These are phyloP conservation scores for Xerophyta viscosa DNA, from an alignment of 106 monocot species.

Conservation along the genomic window DNA sequence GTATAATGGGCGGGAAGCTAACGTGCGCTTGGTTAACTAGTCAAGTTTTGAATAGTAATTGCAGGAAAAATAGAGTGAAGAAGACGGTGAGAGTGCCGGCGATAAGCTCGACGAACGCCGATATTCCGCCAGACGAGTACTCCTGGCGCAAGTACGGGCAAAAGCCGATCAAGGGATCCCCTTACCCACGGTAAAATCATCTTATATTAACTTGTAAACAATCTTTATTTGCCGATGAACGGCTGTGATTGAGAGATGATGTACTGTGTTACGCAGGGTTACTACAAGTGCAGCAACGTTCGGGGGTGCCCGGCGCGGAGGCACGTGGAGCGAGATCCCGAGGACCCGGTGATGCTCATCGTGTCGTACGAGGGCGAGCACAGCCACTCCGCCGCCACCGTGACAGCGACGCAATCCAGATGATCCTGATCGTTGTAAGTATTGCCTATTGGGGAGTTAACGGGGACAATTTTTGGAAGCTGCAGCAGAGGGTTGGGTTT, in stretches of 20 bases:
- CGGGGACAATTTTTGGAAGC: too few relatives aligned
- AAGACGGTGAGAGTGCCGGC: conserved; percentile 27
- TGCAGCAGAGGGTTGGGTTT: too few relatives aligned
- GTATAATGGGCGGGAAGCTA: too few relatives aligned
- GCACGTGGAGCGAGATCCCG: conserved; percentile 86
- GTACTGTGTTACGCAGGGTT: conserved; percentile 51
- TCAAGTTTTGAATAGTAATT: background rate
- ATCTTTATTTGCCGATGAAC: background rate
- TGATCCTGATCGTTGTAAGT: too few relatives aligned
- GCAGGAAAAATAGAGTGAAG: conserved; percentile 22
- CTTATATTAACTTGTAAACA: too few relatives aligned
- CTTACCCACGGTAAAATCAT: conserved; percentile 27
- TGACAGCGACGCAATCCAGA: too few relatives aligned
- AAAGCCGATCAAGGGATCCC: conserved; percentile 41
- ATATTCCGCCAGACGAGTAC: conserved; percentile 33
- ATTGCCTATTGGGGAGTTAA: too few relatives aligned
- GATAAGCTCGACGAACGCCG: conserved; percentile 27
- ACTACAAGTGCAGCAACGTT: conserved; percentile 86
- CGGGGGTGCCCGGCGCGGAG: conserved; percentile 77
- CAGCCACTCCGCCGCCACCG: conserved; percentile 34
- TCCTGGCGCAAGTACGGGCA: conserved; percentile 47
- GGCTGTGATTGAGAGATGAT: background rate
- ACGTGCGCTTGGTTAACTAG: too few relatives aligned
- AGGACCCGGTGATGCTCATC: conserved; percentile 74
- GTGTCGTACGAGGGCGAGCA: conserved; percentile 92